Evolutionary conservation across 2,329 filamentous ascomycete genomes (phyloP).

Genomic region (Pyrenochaeta sp.): DNA sequence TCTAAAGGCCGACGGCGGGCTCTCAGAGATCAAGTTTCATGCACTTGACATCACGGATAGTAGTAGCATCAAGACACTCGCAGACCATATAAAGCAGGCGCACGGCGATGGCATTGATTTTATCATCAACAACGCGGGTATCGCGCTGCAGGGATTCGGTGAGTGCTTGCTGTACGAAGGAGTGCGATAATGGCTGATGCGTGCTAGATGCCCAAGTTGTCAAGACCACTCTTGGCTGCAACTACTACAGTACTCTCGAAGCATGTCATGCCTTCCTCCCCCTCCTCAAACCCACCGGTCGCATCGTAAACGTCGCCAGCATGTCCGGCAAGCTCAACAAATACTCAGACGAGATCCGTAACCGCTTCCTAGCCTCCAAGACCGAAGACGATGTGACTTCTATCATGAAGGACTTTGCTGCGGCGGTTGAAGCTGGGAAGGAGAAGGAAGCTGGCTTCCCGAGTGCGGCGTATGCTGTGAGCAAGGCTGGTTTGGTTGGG

Average conservation of each 20-base stretch:
- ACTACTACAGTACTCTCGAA: constrained; percentile 63
- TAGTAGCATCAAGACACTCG: constrained; percentile 56
- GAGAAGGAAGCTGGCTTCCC: constrained; percentile 61
- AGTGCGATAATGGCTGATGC: background rate
- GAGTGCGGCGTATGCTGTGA: constrained; percentile 59
- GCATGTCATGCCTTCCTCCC: constrained; percentile 57
- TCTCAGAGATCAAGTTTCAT: constrained; percentile 58
- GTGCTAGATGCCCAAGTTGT: constrained; percentile 56
- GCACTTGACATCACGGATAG: constrained; percentile 59
- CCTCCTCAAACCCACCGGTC: constrained; percentile 55
- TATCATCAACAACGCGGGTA: constrained; percentile 64
- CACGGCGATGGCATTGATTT: constrained; percentile 62
- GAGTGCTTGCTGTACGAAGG: constrained; percentile 1
- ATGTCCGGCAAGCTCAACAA: constrained; percentile 56
- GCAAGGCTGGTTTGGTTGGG: constrained; percentile 56
- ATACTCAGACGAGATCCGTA: constrained; percentile 55
- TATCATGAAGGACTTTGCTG: constrained; percentile 60
- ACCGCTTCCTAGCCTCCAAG: constrained; percentile 54
- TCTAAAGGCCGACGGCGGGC: constrained; percentile 45
- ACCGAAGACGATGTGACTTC: constrained; percentile 55
- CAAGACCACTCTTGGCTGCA: constrained; percentile 58
- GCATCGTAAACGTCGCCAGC: constrained; percentile 60
- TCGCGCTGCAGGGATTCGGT: constrained; percentile 59
- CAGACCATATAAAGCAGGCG: constrained; percentile 51
- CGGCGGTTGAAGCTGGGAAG: constrained; percentile 55